Base-by-base conservation (phyloP, 2,329 filamentous ascomycete genomes). In the Fusarium bactridioides region DNA sequence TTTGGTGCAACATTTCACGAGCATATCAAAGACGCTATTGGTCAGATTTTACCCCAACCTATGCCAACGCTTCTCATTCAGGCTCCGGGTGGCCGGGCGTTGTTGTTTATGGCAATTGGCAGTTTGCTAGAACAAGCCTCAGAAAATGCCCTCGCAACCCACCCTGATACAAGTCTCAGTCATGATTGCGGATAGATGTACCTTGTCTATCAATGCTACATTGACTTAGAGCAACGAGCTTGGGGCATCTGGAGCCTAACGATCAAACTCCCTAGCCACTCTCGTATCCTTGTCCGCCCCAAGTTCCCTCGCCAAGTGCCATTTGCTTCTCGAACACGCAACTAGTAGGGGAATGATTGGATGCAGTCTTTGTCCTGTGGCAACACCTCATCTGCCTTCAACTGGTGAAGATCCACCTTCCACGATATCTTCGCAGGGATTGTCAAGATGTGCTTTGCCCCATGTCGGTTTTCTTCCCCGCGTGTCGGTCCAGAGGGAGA, bases 361-460 rank as follows among this genome's bases (percentile, higher is more conserved):
- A 55, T 31, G 48, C 41, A 27, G 23, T 23, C 41, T n/a, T 56
- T 53, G 31, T 33, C 37, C 51, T 53, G 54, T 59, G 66, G 54
- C 59, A 71, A 57, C 58, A 69, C 64, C 65, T 66, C 66, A 76
- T 66, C 61, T 73, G 23, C 37, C 57, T 55, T 62, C 45, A 55
- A 68, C 64, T 73, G 69, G 64, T 74, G 65, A 73, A 71, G 61
- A 65, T 74, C 74, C 72, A 76, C 73, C 48, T 60, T 53, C 47
- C 53, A 59, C 56, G 53, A 66, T 63, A 64, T 38, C 54, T 61
- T 70, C 69, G 56, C 69, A 66, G 38, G 57, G 50, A 53, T 45
- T 61, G 51, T 63, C 69, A 53, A 64, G 45, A 56, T 65, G 57
- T 63, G 65, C 59, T 61, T 64, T 35, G 35, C 59, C 63, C 74